These are phyloP conservation scores for Kondoa malvinella DNA, from an alignment of 768 basidiomycete genomes.

Conservation along the genomic window DNA sequence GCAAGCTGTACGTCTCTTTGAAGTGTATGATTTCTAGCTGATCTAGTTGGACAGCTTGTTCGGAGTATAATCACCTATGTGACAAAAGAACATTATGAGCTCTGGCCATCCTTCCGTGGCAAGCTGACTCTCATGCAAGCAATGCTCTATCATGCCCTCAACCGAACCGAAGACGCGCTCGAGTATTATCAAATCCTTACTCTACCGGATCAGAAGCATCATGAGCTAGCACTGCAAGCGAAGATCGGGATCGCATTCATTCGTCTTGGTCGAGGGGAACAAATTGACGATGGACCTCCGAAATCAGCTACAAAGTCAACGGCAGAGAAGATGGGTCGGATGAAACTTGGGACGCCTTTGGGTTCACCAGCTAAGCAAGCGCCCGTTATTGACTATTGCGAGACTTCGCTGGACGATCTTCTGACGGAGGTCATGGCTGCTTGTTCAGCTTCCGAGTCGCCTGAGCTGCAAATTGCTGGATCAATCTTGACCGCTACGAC, in stretches of 20 bases:
- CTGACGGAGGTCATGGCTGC: neutral
- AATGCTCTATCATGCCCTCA: neutral
- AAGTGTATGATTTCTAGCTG: neutral
- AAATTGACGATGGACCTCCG: neutral
- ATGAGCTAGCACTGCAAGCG: neutral
- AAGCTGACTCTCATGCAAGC: neutral
- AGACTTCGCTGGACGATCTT: neutral
- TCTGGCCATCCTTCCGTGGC: neutral
- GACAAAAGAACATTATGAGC: neutral
- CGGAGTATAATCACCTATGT: too few species aligned
- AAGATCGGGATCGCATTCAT: conserved; percentile 1
- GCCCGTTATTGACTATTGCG: neutral
- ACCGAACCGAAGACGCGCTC: neutral
- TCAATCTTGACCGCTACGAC: neutral
- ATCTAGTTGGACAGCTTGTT: neutral
- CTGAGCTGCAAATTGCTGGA: neutral
- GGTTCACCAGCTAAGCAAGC: neutral
- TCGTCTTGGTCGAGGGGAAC: neutral
- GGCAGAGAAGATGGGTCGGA: neutral
- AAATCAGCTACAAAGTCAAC: neutral
- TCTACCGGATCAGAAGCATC: neutral
- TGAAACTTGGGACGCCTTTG: neutral
- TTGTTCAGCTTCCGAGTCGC: neutral
- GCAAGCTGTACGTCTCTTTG: neutral
- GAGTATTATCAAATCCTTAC: neutral